These are phyloP conservation scores for Vickermania spadyakhi DNA, from an alignment of 208 protist genomes.

Conservation along the genomic window DNA sequence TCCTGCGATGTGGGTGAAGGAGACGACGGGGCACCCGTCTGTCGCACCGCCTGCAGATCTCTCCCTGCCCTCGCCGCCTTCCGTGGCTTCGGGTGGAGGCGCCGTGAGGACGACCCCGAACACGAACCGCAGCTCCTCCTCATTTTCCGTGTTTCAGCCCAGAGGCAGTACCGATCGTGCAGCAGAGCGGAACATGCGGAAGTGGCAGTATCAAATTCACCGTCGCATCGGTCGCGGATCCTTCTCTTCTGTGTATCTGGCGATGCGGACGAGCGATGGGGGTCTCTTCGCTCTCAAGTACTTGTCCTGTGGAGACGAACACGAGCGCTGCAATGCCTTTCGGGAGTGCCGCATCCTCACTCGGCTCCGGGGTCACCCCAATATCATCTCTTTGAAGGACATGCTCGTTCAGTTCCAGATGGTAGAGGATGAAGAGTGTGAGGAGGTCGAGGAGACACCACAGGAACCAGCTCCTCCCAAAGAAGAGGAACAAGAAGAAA, in stretches of 20 bases:
- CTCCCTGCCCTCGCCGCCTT: too few relatives aligned
- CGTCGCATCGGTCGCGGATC: conserved; percentile 31
- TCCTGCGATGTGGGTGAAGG: too few relatives aligned
- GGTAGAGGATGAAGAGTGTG: too few relatives aligned
- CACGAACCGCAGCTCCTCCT: background rate
- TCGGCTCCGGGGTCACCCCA: conserved; percentile 37
- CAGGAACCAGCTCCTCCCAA: too few relatives aligned
- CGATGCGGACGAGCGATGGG: conserved; percentile 8
- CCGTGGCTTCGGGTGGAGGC: too few relatives aligned
- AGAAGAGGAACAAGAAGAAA: too few relatives aligned
- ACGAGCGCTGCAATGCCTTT: conserved; percentile 24
- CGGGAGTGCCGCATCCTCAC: conserved; percentile 40
- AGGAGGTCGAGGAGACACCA: too few relatives aligned
- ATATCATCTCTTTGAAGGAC: conserved; percentile 38
- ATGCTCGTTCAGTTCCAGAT: conserved; percentile 44
- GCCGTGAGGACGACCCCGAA: too few relatives aligned
- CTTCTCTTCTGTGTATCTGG: conserved; percentile 37
- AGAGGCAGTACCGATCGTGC: conserved; percentile 26
- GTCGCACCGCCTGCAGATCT: too few relatives aligned
- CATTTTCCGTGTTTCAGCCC: conserved; percentile 10
- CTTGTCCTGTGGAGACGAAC: conserved; percentile 23
- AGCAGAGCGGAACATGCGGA: conserved; percentile 29
- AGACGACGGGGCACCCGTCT: too few relatives aligned
- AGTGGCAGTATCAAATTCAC: conserved; percentile 28
- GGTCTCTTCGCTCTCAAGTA: conserved; percentile 30